Conservation (phyloP, 495 filamentous ascomycete species). For the Annulohypoxylon maeteangense region DNA sequence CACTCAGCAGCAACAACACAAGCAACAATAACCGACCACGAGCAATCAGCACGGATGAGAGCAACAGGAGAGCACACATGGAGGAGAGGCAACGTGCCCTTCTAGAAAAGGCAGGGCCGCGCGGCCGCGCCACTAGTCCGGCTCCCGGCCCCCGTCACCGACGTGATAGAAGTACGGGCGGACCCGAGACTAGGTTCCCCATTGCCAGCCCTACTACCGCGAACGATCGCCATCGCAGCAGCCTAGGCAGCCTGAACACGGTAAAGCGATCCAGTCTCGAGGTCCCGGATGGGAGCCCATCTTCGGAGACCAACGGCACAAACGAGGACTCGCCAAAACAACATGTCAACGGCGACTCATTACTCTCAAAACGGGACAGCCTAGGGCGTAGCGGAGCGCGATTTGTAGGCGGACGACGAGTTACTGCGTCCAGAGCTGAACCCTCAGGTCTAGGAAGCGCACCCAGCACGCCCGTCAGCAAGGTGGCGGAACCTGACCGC, state of each 20-base stretch:
- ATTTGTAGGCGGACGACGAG: conserved; percentile 55
- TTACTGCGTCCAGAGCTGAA: conserved; percentile 43
- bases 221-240: conserved; percentile 60
- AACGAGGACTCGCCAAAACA: conserved; percentile 57
- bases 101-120: conserved; percentile 67
- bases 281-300: conserved; percentile 54
- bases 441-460: conserved; percentile 35
- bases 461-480: conserved; percentile 43
- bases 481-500: conserved; percentile 43
- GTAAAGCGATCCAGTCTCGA: conserved; percentile 57
- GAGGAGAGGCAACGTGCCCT: conserved; percentile 90
- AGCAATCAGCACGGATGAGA: conserved; percentile 95
- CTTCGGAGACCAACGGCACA: conserved; percentile 53
- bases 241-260: conserved; percentile 48
- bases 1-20: conserved; percentile 59
- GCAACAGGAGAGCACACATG: conserved; percentile 91
- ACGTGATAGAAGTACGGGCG: conserved; percentile 83
- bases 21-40: conserved; percentile 74
- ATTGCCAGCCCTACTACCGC: conserved; percentile 73
- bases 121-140: conserved; percentile 80
- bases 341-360: conserved; percentile 46
- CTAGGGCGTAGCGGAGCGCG: conserved; percentile 58
- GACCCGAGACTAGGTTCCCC: conserved; percentile 85
- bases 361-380: conserved; percentile 62
- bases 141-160: conserved; percentile 71